Evolutionary conservation across 345 rosid genomes (phyloP).

Genomic region (Linum usitatissimum): DNA sequence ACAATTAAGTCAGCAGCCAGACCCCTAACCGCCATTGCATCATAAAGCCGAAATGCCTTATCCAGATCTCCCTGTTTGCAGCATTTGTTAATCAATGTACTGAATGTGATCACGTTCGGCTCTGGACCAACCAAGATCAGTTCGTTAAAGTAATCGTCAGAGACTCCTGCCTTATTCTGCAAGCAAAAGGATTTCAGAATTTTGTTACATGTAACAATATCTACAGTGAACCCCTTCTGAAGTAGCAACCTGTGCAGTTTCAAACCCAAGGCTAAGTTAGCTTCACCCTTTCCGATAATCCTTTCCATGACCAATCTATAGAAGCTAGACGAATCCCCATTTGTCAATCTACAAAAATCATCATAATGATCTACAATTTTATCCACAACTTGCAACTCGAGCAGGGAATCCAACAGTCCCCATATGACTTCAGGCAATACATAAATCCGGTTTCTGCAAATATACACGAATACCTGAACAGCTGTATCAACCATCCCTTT

Average conservation of each 20-base stretch:
- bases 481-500: constrained; percentile 25
- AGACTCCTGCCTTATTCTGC: constrained; percentile 19
- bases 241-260: constrained; percentile 22
- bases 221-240: constrained; percentile 21
- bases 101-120: constrained; percentile 38
- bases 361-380: constrained; percentile 22
- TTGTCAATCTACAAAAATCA: constrained; percentile 18
- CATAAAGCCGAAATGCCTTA: constrained; percentile 27
- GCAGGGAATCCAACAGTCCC: constrained; percentile 23
- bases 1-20: constrained; percentile 32
- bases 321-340: constrained; percentile 7
- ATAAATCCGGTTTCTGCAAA: constrained; percentile 11
- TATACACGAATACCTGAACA: constrained; percentile 18
- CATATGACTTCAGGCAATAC: constrained; percentile 14
- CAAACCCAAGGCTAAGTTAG: constrained; percentile 28
- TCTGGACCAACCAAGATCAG: constrained; percentile 30
- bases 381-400: constrained; percentile 20
- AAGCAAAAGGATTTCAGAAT: constrained; percentile 25
- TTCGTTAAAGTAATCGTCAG: constrained; percentile 23
- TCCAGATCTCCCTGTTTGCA: constrained; percentile 35
- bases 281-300: constrained; percentile 28
- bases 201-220: constrained; percentile 38
- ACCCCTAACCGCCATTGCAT: constrained; percentile 22
- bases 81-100: constrained; percentile 33
- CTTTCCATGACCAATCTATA: constrained; percentile 31